Evolutionary conservation across 1,139 yeast species (phyloP).

Genomic region (Scheffersomyces illinoinensis): DNA sequence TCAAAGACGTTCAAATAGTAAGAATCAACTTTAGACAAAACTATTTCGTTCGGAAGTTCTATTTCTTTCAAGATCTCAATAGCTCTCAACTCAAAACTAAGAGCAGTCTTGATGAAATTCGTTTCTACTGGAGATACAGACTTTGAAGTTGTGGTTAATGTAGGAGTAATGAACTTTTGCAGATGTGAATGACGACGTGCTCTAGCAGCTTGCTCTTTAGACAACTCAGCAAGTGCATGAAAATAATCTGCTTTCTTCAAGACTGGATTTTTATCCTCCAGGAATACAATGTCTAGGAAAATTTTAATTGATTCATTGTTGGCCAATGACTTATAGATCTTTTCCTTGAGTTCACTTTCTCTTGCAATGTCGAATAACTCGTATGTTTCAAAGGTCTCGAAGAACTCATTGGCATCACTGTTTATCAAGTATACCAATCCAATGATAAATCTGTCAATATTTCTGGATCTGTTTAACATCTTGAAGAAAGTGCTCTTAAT

Average conservation of each 20-base stretch:
- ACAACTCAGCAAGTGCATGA: constrained; percentile 35
- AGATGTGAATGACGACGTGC: constrained; percentile 5
- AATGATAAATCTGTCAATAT: constrained; percentile 29
- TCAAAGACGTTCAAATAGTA: constrained; percentile 34
- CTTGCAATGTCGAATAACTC: constrained; percentile 10
- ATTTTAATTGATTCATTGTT: constrained; percentile 15
- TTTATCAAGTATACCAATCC: constrained; percentile 38
- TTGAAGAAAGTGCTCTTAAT: constrained; percentile 22
- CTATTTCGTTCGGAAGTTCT: neutral
- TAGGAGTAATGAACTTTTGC: constrained; percentile 5
- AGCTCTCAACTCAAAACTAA: constrained; percentile 35
- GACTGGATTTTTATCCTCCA: constrained; percentile 9
- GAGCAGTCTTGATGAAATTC: constrained; percentile 25
- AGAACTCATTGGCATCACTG: constrained; percentile 25
- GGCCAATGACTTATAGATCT: constrained; percentile 18
- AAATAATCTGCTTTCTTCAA: constrained; percentile 30
- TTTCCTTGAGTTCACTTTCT: constrained; percentile 15
- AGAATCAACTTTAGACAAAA: constrained; percentile 7
- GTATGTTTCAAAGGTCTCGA: constrained; percentile 22
- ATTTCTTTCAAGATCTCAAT: constrained; percentile 20
- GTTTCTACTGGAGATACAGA: constrained; percentile 10
- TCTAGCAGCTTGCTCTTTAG: constrained; percentile 19
- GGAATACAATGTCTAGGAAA: constrained; percentile 24
- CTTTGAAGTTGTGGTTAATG: constrained; percentile 5
- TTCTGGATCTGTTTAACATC: constrained; percentile 16